Evolutionary conservation across 2,329 filamentous ascomycete species (phyloP), one percentile per base, ranked within the genome.

Genomic region (Fragosphaeria purpurea): DNA sequence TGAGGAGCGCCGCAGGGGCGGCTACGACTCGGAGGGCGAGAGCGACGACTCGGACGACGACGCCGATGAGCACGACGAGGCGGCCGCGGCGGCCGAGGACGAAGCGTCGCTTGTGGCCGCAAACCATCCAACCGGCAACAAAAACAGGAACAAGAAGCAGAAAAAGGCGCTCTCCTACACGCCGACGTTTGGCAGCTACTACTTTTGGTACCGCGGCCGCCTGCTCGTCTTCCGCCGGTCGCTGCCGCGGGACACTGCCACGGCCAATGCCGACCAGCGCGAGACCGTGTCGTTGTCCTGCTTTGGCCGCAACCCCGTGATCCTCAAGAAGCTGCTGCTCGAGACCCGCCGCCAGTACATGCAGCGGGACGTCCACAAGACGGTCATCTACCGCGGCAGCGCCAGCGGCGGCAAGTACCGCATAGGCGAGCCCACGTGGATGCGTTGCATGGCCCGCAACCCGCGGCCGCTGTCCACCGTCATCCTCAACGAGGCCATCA

Each of bases 131-230:
- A 22, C 22, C 22, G 3, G 22, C 22, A 22, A 22, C 22, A 22
- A 22, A 22, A 35, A n/a, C 33, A 51, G 48, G 33, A 13, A 47
- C 41, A 55, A 53, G 39, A 59, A 61, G 55, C 67, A 68, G 57
- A 75, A 73, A 59, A 78, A 76, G 62, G 60, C 68, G 3, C 67
- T 81, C 2, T 67, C 72, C 12, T 87, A 84, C 64, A 87, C 83
- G 0, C 85, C 85, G 0, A 77, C 78, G 0, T 78, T 81, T 50
- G 85, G 84, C 7, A 76, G 67, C 4, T 81, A 87, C 62, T 79
- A 76, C 59, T 88, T 88, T 65, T 83, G 79, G 75, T 87, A 82
- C 63, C 74, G 72, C 44, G 71, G 75, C 6, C 71, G 71, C 6
- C 65, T 80, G 1, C 67, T 88, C 34, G 66, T 79, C 41, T 83